Percentiles rank a stretch among this genome's conserved stretches.
phyloP scores from a whole-genome alignment of 2,329 filamentous ascomycete genomes.

The Dactylonectria macrodidyma region DNA sequence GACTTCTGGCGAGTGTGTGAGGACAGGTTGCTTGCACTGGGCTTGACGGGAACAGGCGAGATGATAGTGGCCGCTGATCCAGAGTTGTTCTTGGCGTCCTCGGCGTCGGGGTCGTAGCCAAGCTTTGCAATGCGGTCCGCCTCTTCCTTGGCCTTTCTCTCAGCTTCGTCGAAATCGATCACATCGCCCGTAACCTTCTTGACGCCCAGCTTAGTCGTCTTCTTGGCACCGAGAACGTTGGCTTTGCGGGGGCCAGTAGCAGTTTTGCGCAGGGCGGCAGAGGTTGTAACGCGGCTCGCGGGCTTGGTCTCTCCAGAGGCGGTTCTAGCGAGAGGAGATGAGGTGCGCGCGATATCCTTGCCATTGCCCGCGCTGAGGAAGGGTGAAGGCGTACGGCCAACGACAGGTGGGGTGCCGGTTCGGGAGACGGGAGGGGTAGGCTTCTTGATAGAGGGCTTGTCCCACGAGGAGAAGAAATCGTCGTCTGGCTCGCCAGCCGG shows the following conservation, averaged over 20 bases:
- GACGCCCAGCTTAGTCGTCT: slow-evolving; percentile 85
- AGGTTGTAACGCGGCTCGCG: slow-evolving; percentile 81
- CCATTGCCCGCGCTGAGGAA: slow-evolving; percentile 85
- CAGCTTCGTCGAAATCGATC: slow-evolving; percentile 97
- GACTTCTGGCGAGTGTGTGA: slow-evolving; percentile 71
- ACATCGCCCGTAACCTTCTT: slow-evolving; percentile 88
- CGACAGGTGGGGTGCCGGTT: slow-evolving; percentile 86
- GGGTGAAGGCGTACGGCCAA: slow-evolving; percentile 88
- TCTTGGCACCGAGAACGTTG: slow-evolving; percentile 89
- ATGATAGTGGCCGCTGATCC: slow-evolving; percentile 74
- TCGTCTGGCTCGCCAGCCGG: slow-evolving; percentile 90
- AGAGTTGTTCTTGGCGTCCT: slow-evolving; percentile 69
- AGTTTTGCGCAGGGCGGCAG: slow-evolving; percentile 86
- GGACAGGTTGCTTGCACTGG: slow-evolving; percentile 71
- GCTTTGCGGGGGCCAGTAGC: slow-evolving; percentile 80
- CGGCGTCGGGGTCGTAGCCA: slow-evolving; percentile 94
- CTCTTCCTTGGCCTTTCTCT: slow-evolving; percentile 97
- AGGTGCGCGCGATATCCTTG: slow-evolving; percentile 81
- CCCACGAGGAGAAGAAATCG: slow-evolving; percentile 99
- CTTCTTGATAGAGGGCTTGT: slow-evolving; percentile 96
- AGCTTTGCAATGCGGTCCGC: slow-evolving; percentile 96
- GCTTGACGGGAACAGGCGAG: slow-evolving; percentile 82
- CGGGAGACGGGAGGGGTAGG: slow-evolving; percentile 94
- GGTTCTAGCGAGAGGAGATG: slow-evolving; percentile 83
- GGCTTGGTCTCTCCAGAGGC: slow-evolving; percentile 69